Conservation (phyloP, 2,329 filamentous ascomycete genomes). For the Alternaria sp. region DNA sequence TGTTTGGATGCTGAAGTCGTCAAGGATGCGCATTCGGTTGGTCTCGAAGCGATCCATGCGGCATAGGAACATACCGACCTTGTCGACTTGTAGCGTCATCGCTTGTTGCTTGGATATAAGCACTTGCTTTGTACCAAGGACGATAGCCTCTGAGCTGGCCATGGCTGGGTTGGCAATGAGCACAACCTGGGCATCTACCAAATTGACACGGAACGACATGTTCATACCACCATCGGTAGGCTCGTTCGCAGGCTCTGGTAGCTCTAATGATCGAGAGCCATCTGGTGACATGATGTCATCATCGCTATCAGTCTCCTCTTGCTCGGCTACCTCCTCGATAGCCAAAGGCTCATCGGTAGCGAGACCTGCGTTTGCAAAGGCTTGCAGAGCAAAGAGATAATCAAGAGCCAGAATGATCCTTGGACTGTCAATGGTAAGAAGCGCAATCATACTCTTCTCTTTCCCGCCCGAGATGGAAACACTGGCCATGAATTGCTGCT, state of each 20-base stretch:
- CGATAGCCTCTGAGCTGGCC: slow-evolving; percentile 91
- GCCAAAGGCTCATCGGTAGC: slow-evolving; percentile 62
- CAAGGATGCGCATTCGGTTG: slow-evolving; percentile 86
- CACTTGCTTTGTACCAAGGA: slow-evolving; percentile 91
- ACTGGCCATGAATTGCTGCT: slow-evolving; percentile 97
- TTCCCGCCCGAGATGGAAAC: slow-evolving; percentile 87
- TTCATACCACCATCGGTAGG: slow-evolving; percentile 63
- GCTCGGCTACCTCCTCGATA: slow-evolving; percentile 65
- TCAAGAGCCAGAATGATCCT: slow-evolving; percentile 94
- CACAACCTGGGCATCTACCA: slow-evolving; percentile 96
- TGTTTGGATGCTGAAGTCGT: slow-evolving; percentile 92
- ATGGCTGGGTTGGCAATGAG: slow-evolving; percentile 93
- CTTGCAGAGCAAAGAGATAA: slow-evolving; percentile 88
- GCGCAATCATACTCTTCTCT: slow-evolving; percentile 82
- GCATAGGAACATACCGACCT: slow-evolving; percentile 97
- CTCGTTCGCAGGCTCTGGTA: slow-evolving; percentile 27
- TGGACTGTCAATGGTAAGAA: slow-evolving; percentile 93
- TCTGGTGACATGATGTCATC: slow-evolving; percentile 46
- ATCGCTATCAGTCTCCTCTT: slow-evolving; percentile 54
- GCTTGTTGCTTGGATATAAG: slow-evolving; percentile 93
- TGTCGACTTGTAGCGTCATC: slow-evolving; percentile 88
- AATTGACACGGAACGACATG: slow-evolving; percentile 86
- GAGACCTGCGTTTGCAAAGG: slow-evolving; percentile 76
- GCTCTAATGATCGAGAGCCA: slow-evolving; percentile 29
- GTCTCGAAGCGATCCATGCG: slow-evolving; percentile 98